These are phyloP conservation scores for Aspergillus arachidicola DNA, from an alignment of 2,329 filamentous ascomycete genomes.

Conservation along the genomic window DNA sequence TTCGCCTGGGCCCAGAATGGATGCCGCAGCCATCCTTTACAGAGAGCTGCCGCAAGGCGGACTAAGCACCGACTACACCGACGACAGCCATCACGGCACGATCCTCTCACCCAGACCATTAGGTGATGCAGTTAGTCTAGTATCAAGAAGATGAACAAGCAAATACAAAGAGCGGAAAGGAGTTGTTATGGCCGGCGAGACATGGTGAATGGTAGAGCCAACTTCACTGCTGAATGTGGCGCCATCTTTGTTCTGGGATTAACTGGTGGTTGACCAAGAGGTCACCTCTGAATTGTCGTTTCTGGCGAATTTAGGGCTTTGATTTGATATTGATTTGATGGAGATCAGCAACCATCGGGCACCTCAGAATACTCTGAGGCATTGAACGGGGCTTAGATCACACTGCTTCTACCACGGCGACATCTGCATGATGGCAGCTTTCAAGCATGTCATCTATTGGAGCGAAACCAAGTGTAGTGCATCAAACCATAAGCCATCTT, in stretches of 20 bases:
- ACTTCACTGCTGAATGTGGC: background rate
- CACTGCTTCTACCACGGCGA: background rate
- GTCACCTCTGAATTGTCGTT: background rate
- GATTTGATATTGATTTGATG: too few species aligned
- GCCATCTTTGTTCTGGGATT: background rate
- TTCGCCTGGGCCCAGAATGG: background rate
- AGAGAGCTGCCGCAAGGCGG: background rate
- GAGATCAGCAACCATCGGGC: background rate
- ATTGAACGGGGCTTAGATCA: background rate
- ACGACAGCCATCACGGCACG: background rate
- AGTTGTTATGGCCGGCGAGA: background rate
- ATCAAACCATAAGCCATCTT: too few species aligned
- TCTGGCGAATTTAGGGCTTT: background rate
- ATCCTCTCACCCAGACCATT: background rate
- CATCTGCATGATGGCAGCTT: background rate
- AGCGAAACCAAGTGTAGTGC: too few species aligned
- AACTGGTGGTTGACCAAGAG: background rate
- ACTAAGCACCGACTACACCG: background rate
- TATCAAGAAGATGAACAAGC: background rate
- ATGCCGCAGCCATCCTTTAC: background rate
- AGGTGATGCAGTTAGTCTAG: background rate
- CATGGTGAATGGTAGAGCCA: background rate
- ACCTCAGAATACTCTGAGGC: background rate
- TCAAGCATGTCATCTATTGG: too few species aligned
- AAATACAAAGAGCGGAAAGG: too few species aligned